Conservation (phyloP, 2,329 filamentous ascomycete genomes). For the Hymenoscyphus repandus region DNA sequence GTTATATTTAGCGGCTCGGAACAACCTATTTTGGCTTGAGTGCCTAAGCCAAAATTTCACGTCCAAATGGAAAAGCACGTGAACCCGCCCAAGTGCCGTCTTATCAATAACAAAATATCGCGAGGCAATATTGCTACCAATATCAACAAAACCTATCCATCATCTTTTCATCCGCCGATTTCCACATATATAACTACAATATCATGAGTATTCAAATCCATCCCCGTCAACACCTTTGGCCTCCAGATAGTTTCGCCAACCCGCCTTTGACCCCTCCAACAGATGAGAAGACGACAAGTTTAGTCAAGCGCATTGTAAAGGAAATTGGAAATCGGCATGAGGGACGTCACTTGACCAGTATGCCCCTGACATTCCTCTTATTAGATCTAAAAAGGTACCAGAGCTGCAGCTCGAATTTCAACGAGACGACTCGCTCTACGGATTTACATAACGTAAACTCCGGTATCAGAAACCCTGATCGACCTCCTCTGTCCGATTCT, state of each 20-base stretch:
- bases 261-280: conserved; percentile 18
- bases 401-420: conserved; percentile 11
- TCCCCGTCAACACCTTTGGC: conserved; percentile 12
- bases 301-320: conserved; percentile 12
- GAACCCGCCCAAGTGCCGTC: background rate
- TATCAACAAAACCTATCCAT: background rate
- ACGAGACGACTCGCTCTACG: conserved; percentile 15
- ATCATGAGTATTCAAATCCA: conserved; percentile 13
- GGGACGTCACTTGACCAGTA: conserved; percentile 5
- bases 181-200: conserved; percentile 4
- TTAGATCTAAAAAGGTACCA: conserved; percentile 13
- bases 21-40: too few species aligned
- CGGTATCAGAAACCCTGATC: conserved; percentile 14
- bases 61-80: too few species aligned
- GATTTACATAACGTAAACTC: conserved; percentile 18
- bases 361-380: background rate
- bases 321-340: conserved; percentile 8
- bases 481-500: conserved; percentile 5
- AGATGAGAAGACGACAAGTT: conserved; percentile 9
- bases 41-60: too few species aligned
- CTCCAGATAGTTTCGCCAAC: conserved; percentile 17
- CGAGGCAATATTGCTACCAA: too few species aligned
- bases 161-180: conserved; percentile 2
- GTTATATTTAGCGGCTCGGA: too few species aligned
- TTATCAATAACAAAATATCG: conserved; percentile 1